Conservation (phyloP, 306 rosid genomes). For the Lathyrus oleraceus region DNA sequence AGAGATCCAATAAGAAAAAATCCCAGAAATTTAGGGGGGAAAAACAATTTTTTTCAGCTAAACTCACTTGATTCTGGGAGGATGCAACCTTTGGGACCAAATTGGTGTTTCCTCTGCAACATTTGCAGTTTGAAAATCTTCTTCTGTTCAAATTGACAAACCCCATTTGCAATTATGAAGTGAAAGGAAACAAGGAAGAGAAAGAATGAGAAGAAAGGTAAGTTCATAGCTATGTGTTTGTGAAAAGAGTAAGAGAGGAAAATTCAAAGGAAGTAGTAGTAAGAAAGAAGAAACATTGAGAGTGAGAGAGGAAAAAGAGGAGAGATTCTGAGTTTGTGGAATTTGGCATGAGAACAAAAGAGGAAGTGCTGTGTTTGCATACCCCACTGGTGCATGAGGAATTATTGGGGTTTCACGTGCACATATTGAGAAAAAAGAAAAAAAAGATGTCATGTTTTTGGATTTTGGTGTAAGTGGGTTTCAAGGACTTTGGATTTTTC, state of each 20-base stretch:
- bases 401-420: conserved; percentile 82
- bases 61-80: conserved; percentile 56
- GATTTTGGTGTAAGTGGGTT: conserved; percentile 42
- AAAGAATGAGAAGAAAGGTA: conserved; percentile 27
- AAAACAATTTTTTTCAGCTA: neutral
- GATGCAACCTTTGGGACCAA: conserved; percentile 31
- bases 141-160: conserved; percentile 39
- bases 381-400: conserved; percentile 87
- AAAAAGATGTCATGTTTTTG: conserved; percentile 34
- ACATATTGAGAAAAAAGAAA: conserved; percentile 36
- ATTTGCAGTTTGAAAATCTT: conserved; percentile 47
- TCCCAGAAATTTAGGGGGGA: neutral
- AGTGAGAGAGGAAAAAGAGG: conserved; percentile 25
- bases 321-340: conserved; percentile 70
- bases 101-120: conserved; percentile 32
- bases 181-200: conserved; percentile 37
- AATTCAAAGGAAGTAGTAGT: conserved; percentile 23
- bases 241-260: conserved; percentile 23
- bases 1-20: conserved; percentile 47
- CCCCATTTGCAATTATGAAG: conserved; percentile 48
- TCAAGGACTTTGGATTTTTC: conserved; percentile 36
- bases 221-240: conserved; percentile 42
- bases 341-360: conserved; percentile 79
- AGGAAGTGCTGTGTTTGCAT: conserved; percentile 66
- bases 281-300: conserved; percentile 30